phyloP scores from a whole-genome alignment of 306 rosid genomes.

The Vicia villosa region DNA sequence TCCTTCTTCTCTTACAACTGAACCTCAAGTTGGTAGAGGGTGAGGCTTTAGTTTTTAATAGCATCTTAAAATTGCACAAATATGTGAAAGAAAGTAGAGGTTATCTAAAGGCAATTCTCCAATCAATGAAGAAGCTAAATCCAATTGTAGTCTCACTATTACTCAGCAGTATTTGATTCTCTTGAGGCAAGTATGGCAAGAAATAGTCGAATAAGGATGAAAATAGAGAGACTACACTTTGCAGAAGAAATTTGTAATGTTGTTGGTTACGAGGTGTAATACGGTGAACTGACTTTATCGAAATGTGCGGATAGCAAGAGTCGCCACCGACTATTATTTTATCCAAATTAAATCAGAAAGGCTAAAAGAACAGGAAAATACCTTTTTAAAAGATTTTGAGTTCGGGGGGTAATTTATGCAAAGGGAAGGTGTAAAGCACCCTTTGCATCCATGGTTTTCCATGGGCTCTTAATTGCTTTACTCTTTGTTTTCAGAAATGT shows the following conservation, averaged over 20 bases:
- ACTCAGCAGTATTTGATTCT: slow-evolving; percentile 80
- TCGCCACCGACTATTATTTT: no score
- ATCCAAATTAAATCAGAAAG: no score
- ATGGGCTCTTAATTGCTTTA: no score
- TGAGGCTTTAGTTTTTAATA: slow-evolving; percentile 60
- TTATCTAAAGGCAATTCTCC: slow-evolving; percentile 62
- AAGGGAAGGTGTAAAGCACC: no score
- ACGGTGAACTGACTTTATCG: no score
- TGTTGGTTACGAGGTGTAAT: slow-evolving; percentile 67
- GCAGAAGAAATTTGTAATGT: slow-evolving; percentile 61
- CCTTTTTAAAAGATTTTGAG: no score
- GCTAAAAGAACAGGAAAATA: no score
- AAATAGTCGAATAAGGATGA: slow-evolving; percentile 60
- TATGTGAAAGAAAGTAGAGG: slow-evolving; percentile 75
- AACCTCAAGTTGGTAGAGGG: slow-evolving; percentile 67
- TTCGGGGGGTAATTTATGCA: no score
- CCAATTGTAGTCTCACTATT: slow-evolving; percentile 67
- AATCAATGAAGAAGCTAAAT: slow-evolving; percentile 63
- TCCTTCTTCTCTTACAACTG: slow-evolving; percentile 57
- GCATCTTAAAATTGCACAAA: slow-evolving; percentile 63
- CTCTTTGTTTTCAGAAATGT: no score
- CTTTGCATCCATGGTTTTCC: no score
- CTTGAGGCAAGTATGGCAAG: slow-evolving; percentile 69
- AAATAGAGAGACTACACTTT: slow-evolving; percentile 62
- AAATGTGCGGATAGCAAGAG: no score